Evolutionary conservation across 257 asterid genomes (phyloP).

Genomic region (Buddleja alternifolia): DNA sequence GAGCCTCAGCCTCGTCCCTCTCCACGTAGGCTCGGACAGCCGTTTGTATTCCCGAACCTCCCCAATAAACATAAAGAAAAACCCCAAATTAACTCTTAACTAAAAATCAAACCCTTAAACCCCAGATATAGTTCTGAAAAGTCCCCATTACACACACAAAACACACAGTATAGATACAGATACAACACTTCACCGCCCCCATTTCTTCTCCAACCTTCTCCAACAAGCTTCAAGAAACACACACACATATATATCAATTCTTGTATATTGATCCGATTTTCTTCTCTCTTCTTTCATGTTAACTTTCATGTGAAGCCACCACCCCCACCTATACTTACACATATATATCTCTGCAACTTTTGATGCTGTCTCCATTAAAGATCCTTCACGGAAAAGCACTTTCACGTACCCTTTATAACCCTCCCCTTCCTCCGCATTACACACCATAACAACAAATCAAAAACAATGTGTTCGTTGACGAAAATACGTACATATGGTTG

Average conservation of each 20-base stretch:
- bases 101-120: constrained; percentile 20
- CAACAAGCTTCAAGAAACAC: constrained; percentile 39
- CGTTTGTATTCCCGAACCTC: constrained; percentile 48
- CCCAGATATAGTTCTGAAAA: no score
- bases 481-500: constrained; percentile 19
- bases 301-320: constrained; percentile 73
- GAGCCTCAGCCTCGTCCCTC: constrained; percentile 29
- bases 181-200: constrained; percentile 36
- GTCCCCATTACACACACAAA: constrained; percentile 28
- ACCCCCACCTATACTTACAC: constrained; percentile 23
- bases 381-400: constrained; percentile 72
- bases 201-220: constrained; percentile 42
- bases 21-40: constrained; percentile 73
- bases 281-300: constrained; percentile 12
- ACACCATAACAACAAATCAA: constrained; percentile 10
- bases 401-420: constrained; percentile 39
- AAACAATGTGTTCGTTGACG: constrained; percentile 21
- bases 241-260: not conserved
- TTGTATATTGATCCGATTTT: not conserved
- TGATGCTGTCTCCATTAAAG: constrained; percentile 61
- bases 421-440: constrained; percentile 22
- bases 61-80: constrained; percentile 26
- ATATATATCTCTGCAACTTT: constrained; percentile 38
- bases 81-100: constrained; percentile 9
- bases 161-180: not conserved